Conservation (phyloP, 768 basidiomycete genomes). For the Termitomyces titanicus region DNA sequence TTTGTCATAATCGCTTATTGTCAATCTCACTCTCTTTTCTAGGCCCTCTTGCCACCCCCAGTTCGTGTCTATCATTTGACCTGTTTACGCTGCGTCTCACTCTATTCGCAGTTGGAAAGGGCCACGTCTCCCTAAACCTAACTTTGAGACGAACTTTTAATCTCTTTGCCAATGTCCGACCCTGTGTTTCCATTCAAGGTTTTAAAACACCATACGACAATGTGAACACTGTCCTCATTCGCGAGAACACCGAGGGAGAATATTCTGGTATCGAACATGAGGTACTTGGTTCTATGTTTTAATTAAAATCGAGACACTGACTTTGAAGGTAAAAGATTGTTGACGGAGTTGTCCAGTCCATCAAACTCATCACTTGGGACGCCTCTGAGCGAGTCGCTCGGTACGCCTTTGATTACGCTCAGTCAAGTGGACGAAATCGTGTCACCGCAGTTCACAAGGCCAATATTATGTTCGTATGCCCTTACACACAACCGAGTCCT, state of each 20-base stretch:
- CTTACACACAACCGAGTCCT: slow-evolving; percentile 8
- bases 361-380: slow-evolving; percentile 99
- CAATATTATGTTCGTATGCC: slow-evolving; percentile 83
- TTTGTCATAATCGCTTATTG: not conserved
- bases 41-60: slow-evolving; percentile 97
- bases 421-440: slow-evolving; percentile 77
- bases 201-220: slow-evolving; percentile 99
- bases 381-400: slow-evolving; percentile 98
- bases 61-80: slow-evolving; percentile 44
- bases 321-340: slow-evolving; percentile 55
- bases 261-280: slow-evolving; percentile 99
- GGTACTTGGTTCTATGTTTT: slow-evolving; percentile 38
- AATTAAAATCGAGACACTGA: not conserved
- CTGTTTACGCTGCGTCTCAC: not conserved
- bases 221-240: slow-evolving; percentile 96
- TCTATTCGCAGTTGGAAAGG: slow-evolving; percentile 79
- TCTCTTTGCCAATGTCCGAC: slow-evolving; percentile 97
- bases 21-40: slow-evolving; percentile 3
- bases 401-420: slow-evolving; percentile 98
- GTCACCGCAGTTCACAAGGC: slow-evolving; percentile 99
- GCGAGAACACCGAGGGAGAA: slow-evolving; percentile 99
- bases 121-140: slow-evolving; percentile 96
- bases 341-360: slow-evolving; percentile 98
- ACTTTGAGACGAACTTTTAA: slow-evolving; percentile 97
- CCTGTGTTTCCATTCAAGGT: slow-evolving; percentile 92